Base-by-base conservation (phyloP, 1,139 yeast genomes). In the Hyphopichia fennica region DNA sequence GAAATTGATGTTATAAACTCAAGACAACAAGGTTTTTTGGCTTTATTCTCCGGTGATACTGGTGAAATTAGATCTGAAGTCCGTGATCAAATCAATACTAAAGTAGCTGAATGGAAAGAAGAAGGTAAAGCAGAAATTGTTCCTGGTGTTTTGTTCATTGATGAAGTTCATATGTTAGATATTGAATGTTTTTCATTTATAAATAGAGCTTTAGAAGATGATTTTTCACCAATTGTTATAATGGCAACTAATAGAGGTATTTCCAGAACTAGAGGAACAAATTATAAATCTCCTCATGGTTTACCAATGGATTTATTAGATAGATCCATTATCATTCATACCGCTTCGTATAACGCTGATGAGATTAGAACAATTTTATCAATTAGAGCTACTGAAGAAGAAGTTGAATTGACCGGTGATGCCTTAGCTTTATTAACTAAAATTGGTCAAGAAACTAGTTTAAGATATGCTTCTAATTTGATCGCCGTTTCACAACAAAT, bases 181-280 rank as follows among this genome's bases (percentile, higher is more conserved):
- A 88, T 95, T 57, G 99, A 95, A 67, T 86, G 97, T 63, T 95
- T 93, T 60, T 87, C 99, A 20, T 95, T 88, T 64, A 82, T 95
- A 58, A 95, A 95, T 72, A 80, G 99, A 51, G 98, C 99, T 7
- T 76, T 95, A 48, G 99, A 95, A 69, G 97, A 90, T 65, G 98
- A 91, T 51, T 84, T 93, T 63, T 85, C 98, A 8, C 99, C 99
- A 34, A 89, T 95, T 60, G 97, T 95, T 39, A 87, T 95, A 47
- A 93, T 95, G 98, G 99, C 99, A 30, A 93, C 99, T 35, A 95
- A 95, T 69, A 79, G 98, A 62, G 99, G 99, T 39, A 80, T 93
- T 45, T 81, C 96, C 15, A 84, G 78, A 51, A 90, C 96, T 13
- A 81, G 98, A 57, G 99, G 99, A 41, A 90, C 99, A 25, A 84